Evolutionary conservation across 345 rosid species (phyloP).

Genomic region (Hirschfeldia incana): DNA sequence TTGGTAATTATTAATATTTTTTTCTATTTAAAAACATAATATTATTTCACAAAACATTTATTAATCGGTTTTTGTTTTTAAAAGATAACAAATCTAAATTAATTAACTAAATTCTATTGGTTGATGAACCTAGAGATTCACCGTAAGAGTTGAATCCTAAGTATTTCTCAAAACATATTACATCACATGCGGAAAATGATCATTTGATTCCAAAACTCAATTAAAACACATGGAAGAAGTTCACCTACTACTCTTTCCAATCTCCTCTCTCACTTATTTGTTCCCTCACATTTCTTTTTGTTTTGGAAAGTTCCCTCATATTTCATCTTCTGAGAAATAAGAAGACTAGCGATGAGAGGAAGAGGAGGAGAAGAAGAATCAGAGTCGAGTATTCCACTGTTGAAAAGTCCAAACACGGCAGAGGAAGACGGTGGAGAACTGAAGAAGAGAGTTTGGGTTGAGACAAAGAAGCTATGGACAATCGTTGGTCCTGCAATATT

Average conservation of each 20-base stretch:
- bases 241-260: background rate
- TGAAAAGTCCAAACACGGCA: conserved; percentile 12
- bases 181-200: background rate
- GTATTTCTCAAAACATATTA: background rate
- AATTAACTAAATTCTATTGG: too few relatives aligned
- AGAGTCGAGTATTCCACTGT: conserved; percentile 22
- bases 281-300: background rate
- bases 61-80: too few relatives aligned
- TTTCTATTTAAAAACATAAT: too few relatives aligned
- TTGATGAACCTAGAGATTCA: too few relatives aligned
- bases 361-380: background rate
- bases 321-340: background rate
- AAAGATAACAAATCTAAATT: too few relatives aligned
- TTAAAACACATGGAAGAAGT: background rate
- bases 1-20: too few relatives aligned
- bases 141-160: too few relatives aligned
- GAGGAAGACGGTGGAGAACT: conserved; percentile 43
- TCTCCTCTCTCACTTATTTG: background rate
- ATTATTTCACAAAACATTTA: too few relatives aligned
- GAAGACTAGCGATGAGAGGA: conserved; percentile 27
- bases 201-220: background rate
- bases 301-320: background rate
- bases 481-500: conserved; percentile 88
- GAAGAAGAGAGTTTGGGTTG: conserved; percentile 51
- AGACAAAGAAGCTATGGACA: conserved; percentile 84